Base-by-base conservation (phyloP, 2,329 filamentous ascomycete species). In the Aspergillus sp. region DNA sequence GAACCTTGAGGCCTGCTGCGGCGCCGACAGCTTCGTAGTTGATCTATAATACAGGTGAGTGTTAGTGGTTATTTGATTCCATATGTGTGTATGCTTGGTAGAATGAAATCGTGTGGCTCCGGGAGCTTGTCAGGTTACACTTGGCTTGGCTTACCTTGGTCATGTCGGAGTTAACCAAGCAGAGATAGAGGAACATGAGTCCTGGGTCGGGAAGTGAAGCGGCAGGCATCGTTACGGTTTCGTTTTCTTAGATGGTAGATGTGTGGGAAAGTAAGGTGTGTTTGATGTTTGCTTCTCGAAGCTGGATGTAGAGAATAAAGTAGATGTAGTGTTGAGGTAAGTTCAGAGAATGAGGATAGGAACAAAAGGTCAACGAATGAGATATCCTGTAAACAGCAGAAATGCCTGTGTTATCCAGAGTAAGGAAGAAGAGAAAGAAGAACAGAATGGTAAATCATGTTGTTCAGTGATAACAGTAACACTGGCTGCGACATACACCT, bases 101-200 rank as follows among this genome's bases (percentile, higher is more conserved):
- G 27, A 30, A 30, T 30, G 27, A 4, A 30, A 4, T 30, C 3
- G 27, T 11, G 27, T 30, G 27, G 9, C 27, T 30, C 3, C 11
- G 27, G 27, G 27, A 30, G 27, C 27, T 30, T 30, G 8, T 11
- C 27, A 37, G 34, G 5, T 3, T 39, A 9, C 8, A 4, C 27
- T 30, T 30, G 20, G 22, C 2, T 8, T 12, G 11, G 66, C 73
- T 62, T 69, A 76, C 76, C n/a, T 63, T 63, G 62, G 69, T 73
- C 61, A 68, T 66, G 42, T 76, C 71, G 5, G 73, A 73, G 50
- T 73, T 72, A 57, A 74, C 67, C 22, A 79, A 64, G 60, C 75
- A 79, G 30, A 73, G 67, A 62, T 76, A 79, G 24, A 80, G 68
- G 59, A 80, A 79, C 64, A 70, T 68, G 27, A 77, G 64, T 56